phyloP scores from a whole-genome alignment of 345 rosid genomes.

The Pistacia atlantica region DNA sequence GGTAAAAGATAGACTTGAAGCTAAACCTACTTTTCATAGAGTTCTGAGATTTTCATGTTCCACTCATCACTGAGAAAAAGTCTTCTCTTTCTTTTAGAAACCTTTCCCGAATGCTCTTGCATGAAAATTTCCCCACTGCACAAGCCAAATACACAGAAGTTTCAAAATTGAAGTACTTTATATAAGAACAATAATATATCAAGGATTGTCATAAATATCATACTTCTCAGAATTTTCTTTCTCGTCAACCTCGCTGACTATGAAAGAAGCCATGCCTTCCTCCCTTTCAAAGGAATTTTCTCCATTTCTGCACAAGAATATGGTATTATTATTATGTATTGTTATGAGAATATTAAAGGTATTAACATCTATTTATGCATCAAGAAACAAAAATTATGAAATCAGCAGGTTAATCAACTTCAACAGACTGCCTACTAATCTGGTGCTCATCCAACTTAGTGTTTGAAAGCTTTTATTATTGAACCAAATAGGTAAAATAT shows the following conservation, averaged over 20 bases:
- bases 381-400: constrained; percentile 11
- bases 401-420: neutral
- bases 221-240: constrained; percentile 28
- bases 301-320: constrained; percentile 23
- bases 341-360: constrained; percentile 6
- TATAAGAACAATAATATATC: neutral
- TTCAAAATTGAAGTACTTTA: constrained; percentile 6
- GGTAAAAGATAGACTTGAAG: constrained; percentile 4
- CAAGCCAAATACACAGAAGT: constrained; percentile 24
- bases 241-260: constrained; percentile 21
- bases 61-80: constrained; percentile 55
- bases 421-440: neutral
- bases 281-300: constrained; percentile 22
- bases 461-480: neutral
- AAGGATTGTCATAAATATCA: constrained; percentile 1
- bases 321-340: neutral
- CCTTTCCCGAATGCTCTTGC: constrained; percentile 41
- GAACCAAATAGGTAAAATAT: neutral
- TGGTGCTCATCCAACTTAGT: neutral
- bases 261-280: constrained; percentile 18
- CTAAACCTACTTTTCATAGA: constrained; percentile 64
- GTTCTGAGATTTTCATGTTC: constrained; percentile 64
- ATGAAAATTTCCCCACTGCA: constrained; percentile 44
- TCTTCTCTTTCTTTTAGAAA: constrained; percentile 64
- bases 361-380: neutral